Evolutionary conservation across 2,329 filamentous ascomycete genomes (phyloP).

Genomic region (Fusarium hainanense): DNA sequence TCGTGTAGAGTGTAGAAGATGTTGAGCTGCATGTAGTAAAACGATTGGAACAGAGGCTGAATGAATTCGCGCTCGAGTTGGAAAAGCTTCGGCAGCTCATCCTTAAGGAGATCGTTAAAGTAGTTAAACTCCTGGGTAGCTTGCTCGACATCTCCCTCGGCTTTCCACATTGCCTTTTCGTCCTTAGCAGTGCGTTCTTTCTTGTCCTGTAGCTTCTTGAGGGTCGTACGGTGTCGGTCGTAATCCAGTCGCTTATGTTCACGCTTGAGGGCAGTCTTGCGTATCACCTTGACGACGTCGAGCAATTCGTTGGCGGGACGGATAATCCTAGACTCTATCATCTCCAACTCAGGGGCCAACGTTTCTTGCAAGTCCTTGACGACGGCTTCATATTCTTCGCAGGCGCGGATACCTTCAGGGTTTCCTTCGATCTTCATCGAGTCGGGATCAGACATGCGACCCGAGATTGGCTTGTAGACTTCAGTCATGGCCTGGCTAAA

Average conservation of each 20-base stretch:
- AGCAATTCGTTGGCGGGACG: slow-evolving; percentile 92
- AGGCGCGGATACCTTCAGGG: slow-evolving; percentile 90
- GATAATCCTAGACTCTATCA: slow-evolving; percentile 94
- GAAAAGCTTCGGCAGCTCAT: slow-evolving; percentile 94
- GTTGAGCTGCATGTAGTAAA: slow-evolving; percentile 99
- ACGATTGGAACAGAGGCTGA: slow-evolving; percentile 95
- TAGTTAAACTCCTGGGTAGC: slow-evolving; percentile 97
- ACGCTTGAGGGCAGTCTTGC: slow-evolving; percentile 87
- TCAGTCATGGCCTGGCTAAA: slow-evolving; percentile 97
- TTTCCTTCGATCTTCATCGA: slow-evolving; percentile 86
- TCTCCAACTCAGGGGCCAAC: slow-evolving; percentile 90
- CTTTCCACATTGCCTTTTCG: slow-evolving; percentile 96
- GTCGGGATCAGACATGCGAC: slow-evolving; percentile 92
- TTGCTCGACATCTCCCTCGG: slow-evolving; percentile 89
- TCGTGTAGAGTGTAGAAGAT: slow-evolving; percentile 99
- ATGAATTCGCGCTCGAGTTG: slow-evolving; percentile 93
- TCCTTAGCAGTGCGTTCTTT: slow-evolving; percentile 97
- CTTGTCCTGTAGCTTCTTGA: slow-evolving; percentile 98
- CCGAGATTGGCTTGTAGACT: slow-evolving; percentile 98
- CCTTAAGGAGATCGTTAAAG: slow-evolving; percentile 97
- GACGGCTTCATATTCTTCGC: slow-evolving; percentile 94
- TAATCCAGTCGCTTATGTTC: slow-evolving; percentile 98
- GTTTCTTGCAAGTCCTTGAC: slow-evolving; percentile 91
- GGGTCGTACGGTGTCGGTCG: slow-evolving; percentile 81
- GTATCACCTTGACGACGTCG: slow-evolving; percentile 94